Evolutionary conservation across 208 protist genomes (phyloP).

Genomic region (Entamoeba dispar): DNA sequence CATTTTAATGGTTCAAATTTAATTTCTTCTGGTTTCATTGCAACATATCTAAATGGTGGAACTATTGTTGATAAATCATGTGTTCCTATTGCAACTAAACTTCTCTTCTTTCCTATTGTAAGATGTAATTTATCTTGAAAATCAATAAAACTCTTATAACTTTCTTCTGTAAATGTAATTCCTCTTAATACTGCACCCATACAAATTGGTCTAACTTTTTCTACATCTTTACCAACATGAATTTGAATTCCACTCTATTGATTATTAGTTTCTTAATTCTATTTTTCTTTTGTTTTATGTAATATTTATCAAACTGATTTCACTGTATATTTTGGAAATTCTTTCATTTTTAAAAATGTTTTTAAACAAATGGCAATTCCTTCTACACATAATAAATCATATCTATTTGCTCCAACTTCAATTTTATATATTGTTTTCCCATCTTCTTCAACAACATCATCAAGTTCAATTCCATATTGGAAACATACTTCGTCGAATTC

Average conservation of each 20-base stretch:
- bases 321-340: not conserved
- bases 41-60: constrained; percentile 6
- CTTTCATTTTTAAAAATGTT: not conserved
- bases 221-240: constrained; percentile 26
- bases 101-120: constrained; percentile 70
- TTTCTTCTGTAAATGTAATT: constrained; percentile 66
- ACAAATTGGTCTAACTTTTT: constrained; percentile 68
- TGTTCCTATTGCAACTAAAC: constrained; percentile 91
- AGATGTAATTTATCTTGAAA: constrained; percentile 90
- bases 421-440: constrained; percentile 11
- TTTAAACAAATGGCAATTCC: constrained; percentile 3
- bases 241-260: not conserved
- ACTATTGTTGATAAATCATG: constrained; percentile 89
- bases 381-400: constrained; percentile 17
- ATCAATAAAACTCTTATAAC: constrained; percentile 88
- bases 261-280: not conserved
- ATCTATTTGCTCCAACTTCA: constrained; percentile 20
- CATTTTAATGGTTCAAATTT: constrained; percentile 70
- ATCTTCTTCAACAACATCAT: constrained; percentile 5
- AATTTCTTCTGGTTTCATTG: constrained; percentile 44
- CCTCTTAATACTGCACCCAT: constrained; percentile 81
- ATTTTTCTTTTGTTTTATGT: not conserved
- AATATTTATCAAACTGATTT: not conserved
- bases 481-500: constrained; percentile 4
- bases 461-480: constrained; percentile 18